Conservation (phyloP, 768 basidiomycete species). For the Gymnopilus dilepis region DNA sequence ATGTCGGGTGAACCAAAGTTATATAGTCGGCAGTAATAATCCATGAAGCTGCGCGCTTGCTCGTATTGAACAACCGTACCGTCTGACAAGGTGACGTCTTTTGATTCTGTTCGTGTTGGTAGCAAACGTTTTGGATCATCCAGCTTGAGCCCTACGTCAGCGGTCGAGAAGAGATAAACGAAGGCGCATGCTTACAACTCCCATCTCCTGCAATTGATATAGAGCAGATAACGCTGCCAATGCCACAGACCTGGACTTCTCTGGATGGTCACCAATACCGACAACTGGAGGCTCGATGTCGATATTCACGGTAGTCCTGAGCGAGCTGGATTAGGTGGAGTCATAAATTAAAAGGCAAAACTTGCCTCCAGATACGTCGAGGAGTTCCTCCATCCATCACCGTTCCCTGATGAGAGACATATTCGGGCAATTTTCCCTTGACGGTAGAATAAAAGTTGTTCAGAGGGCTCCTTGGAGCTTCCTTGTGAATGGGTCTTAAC, state of each 20-base stretch:
- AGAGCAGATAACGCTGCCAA: constrained; percentile 79
- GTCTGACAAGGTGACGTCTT: constrained; percentile 56
- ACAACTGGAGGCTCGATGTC: constrained; percentile 47
- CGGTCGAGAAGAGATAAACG: background rate
- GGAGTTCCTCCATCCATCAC: constrained; percentile 27
- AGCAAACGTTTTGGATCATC: constrained; percentile 41
- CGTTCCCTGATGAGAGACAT: constrained; percentile 37
- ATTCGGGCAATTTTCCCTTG: constrained; percentile 34
- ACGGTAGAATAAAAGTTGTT: constrained; percentile 43
- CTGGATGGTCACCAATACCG: constrained; percentile 65
- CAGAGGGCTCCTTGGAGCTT: constrained; percentile 45
- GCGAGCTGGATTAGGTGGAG: background rate
- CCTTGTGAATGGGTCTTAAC: constrained; percentile 37
- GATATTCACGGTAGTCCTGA: constrained; percentile 47
- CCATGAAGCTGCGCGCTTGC: constrained; percentile 88
- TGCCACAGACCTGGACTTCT: constrained; percentile 69
- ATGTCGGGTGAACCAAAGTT: constrained; percentile 77
- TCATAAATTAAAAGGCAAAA: constrained; percentile 2
- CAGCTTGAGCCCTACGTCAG: constrained; percentile 32
- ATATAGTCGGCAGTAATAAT: constrained; percentile 88
- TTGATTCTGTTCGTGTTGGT: constrained; percentile 25
- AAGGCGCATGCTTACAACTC: constrained; percentile 57
- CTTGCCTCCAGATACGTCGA: constrained; percentile 51
- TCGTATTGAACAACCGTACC: constrained; percentile 69
- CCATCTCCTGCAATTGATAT: constrained; percentile 67